phyloP scores from a whole-genome alignment of 352 stramenopile species.

The Globisporangium spiculum region DNA sequence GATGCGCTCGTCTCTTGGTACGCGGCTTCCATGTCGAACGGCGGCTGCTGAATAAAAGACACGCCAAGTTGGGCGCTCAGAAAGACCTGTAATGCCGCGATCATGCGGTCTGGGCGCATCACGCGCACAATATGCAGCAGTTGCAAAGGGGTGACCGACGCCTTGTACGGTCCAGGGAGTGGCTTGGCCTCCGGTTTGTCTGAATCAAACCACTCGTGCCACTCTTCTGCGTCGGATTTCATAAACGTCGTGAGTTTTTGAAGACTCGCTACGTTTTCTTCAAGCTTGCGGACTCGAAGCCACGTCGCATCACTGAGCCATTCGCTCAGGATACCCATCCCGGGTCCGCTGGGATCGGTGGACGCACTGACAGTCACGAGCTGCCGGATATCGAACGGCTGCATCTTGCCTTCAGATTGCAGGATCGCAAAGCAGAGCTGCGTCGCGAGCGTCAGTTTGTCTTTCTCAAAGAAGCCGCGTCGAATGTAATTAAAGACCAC shows the following conservation, averaged over 20 bases:
- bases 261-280: conserved; percentile 82
- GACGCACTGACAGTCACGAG: conserved; percentile 60
- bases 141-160: conserved; percentile 38
- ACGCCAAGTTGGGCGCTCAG: conserved; percentile 49
- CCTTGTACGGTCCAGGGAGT: conserved; percentile 88
- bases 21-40: conserved; percentile 82
- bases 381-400: conserved; percentile 59
- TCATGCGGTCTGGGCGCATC: conserved; percentile 81
- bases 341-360: conserved; percentile 31
- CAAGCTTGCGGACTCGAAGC: conserved; percentile 89
- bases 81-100: conserved; percentile 68
- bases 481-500: conserved; percentile 95
- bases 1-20: conserved; percentile 89
- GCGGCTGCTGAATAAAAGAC: conserved; percentile 78
- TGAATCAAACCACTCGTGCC: conserved; percentile 92
- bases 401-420: conserved; percentile 65
- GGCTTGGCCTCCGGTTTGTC: conserved; percentile 88
- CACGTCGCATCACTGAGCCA: conserved; percentile 90
- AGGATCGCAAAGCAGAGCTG: conserved; percentile 92
- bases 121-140: conserved; percentile 80
- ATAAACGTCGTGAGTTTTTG: conserved; percentile 93
- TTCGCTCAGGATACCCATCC: conserved; percentile 91
- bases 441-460: conserved; percentile 92
- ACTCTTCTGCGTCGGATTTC: conserved; percentile 95
- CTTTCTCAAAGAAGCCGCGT: conserved; percentile 90